These are phyloP conservation scores for Heterobasidion parviporum DNA, from an alignment of 1,284 basidiomycete genomes.

Conservation along the genomic window DNA sequence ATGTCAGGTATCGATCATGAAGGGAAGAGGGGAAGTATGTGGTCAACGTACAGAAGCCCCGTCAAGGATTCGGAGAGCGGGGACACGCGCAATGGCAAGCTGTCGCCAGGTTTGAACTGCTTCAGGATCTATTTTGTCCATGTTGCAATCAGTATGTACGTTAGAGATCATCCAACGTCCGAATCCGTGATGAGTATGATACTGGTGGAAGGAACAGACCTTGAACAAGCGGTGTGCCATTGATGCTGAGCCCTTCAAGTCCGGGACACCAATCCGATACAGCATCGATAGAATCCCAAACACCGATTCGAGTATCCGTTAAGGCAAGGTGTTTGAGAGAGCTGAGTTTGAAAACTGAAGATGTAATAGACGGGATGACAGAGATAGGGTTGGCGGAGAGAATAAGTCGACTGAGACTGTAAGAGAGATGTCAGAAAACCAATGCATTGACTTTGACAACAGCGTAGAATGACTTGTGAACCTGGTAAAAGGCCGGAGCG, in stretches of 20 bases:
- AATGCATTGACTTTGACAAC: slow-evolving; percentile 10
- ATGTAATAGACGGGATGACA: slow-evolving; percentile 23
- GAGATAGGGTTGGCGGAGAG: slow-evolving; percentile 60
- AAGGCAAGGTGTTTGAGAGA: slow-evolving; percentile 50
- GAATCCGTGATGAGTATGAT: background rate
- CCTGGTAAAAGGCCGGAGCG: slow-evolving; percentile 41
- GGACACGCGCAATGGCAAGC: slow-evolving; percentile 67
- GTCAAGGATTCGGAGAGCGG: slow-evolving; percentile 59
- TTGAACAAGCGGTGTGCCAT: slow-evolving; percentile 54
- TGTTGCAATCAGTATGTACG: background rate
- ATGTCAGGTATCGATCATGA: too few species aligned
- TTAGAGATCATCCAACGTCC: background rate
- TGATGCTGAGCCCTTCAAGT: slow-evolving; percentile 50
- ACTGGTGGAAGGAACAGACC: slow-evolving; percentile 22
- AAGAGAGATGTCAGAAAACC: background rate
- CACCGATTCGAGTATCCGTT: slow-evolving; percentile 48
- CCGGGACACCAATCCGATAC: slow-evolving; percentile 58
- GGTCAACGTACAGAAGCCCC: slow-evolving; percentile 48
- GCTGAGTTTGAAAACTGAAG: slow-evolving; percentile 2
- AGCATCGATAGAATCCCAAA: slow-evolving; percentile 68
- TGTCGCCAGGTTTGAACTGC: slow-evolving; percentile 42
- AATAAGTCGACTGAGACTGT: slow-evolving; percentile 58
- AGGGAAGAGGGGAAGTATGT: background rate
- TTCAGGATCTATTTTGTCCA: slow-evolving; percentile 27
- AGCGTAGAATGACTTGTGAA: slow-evolving; percentile 24